Percentiles rank a stretch among this genome's conserved stretches.
phyloP scores from a whole-genome alignment of 2,329 filamentous ascomycete genomes.

The Colletotrichum godetiae region DNA sequence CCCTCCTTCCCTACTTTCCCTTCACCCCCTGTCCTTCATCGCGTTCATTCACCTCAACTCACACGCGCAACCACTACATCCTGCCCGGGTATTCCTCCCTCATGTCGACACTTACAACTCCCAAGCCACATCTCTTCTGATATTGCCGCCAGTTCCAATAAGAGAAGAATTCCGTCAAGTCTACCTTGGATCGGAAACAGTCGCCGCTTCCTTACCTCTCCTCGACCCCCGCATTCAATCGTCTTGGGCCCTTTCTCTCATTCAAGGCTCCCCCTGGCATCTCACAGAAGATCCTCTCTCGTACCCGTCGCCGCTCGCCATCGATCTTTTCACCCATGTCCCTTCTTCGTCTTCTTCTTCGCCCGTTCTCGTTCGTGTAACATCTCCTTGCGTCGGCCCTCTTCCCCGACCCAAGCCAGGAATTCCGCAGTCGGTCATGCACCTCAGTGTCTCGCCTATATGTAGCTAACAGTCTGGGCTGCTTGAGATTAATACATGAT shows the following conservation, averaged over 20 bases:
- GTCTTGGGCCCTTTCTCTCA: neutral
- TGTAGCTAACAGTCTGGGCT: slow-evolving; percentile 25
- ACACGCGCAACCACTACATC: neutral
- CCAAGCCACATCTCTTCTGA: neutral
- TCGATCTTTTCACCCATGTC: slow-evolving; percentile 9
- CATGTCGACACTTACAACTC: neutral
- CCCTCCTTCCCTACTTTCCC: neutral
- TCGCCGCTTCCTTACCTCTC: neutral
- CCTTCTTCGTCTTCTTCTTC: slow-evolving; percentile 17
- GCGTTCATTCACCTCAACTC: neutral
- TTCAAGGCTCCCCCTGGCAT: no score
- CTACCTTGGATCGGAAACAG: neutral
- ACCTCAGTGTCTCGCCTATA: neutral
- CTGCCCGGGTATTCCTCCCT: neutral
- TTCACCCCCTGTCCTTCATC: neutral
- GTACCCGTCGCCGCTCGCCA: neutral
- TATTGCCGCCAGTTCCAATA: neutral
- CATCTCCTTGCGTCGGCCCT: slow-evolving; percentile 14
- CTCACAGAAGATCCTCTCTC: neutral
- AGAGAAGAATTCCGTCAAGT: neutral
- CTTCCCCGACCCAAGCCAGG: neutral
- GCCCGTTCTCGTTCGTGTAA: slow-evolving; percentile 19
- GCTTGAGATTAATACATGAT: slow-evolving; percentile 30
- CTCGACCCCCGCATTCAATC: neutral
- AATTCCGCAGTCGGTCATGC: slow-evolving; percentile 15